phyloP scores from a whole-genome alignment of 2,329 filamentous ascomycete genomes.

The Clarireedia paspali region DNA sequence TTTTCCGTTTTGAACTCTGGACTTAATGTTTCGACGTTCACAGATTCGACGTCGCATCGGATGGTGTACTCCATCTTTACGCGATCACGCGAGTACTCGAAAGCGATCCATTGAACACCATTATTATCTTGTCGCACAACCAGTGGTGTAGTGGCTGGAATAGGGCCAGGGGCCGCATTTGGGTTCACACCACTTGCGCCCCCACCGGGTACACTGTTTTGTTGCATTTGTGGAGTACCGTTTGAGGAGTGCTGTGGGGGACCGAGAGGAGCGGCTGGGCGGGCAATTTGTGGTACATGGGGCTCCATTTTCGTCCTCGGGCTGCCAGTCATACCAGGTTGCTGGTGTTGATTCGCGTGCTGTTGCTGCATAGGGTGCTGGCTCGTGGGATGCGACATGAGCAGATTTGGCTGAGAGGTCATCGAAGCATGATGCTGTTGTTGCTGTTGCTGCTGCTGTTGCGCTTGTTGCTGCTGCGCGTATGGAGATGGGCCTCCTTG shows the following conservation, averaged over 20 bases:
- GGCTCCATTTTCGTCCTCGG: constrained; percentile 57
- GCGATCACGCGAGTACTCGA: constrained; percentile 92
- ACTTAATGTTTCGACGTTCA: constrained; percentile 78
- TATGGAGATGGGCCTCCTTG: constrained; percentile 55
- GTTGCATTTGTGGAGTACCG: constrained; percentile 35
- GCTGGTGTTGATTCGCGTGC: constrained; percentile 44
- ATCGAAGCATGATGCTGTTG: constrained; percentile 45
- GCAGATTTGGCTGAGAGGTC: constrained; percentile 57
- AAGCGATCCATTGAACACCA: constrained; percentile 97
- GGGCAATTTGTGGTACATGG: constrained; percentile 55
- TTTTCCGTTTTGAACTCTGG: constrained; percentile 96
- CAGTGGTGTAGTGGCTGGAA: constrained; percentile 89
- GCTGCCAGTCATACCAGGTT: constrained; percentile 52
- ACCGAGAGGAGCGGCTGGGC: constrained; percentile 44
- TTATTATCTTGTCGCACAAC: constrained; percentile 94
- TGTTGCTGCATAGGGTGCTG: constrained; percentile 52
- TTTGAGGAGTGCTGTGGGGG: constrained; percentile 34
- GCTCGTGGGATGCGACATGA: constrained; percentile 52
- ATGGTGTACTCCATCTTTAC: constrained; percentile 99
- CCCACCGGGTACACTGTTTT: constrained; percentile 32
- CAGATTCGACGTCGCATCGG: constrained; percentile 93
- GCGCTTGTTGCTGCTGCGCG: constrained; percentile 45
- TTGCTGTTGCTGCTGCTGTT: constrained; percentile 23
- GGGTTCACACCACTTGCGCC: constrained; percentile 61
- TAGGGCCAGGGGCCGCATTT: constrained; percentile 89